Evolutionary conservation across 176 grass and related monocot genomes (phyloP).

Genomic region (Tillandsia fasciculata): DNA sequence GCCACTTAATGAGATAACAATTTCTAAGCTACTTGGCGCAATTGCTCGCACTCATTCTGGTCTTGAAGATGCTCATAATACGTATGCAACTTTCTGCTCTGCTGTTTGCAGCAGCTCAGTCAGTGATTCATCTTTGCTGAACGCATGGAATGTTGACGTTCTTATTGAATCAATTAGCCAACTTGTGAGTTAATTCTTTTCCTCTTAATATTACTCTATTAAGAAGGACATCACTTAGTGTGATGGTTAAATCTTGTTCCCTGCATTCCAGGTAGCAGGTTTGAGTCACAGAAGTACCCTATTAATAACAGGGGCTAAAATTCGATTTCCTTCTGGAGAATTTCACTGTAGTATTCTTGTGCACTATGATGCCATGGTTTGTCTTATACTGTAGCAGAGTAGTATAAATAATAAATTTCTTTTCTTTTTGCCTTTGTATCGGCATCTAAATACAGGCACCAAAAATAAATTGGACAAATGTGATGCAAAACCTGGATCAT

Average conservation of each 20-base stretch:
- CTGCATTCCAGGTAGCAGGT: not conserved
- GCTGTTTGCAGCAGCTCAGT: constrained; percentile 47
- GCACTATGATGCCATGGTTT: constrained; percentile 10
- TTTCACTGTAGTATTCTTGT: not conserved
- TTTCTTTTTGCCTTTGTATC: not conserved
- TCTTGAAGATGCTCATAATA: constrained; percentile 47
- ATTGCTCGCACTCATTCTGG: constrained; percentile 37
- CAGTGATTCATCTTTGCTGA: constrained; percentile 38
- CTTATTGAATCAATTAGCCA: constrained; percentile 84
- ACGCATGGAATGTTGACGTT: constrained; percentile 70
- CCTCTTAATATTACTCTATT: not conserved
- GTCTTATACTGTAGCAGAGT: not conserved
- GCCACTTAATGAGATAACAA: constrained; percentile 55
- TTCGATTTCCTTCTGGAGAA: too few relatives aligned
- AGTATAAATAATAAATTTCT: not conserved
- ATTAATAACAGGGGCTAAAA: too few relatives aligned
- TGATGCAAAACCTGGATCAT: constrained; percentile 90
- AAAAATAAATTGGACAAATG: constrained; percentile 61
- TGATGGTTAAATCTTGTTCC: constrained; percentile 1
- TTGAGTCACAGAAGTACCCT: too few relatives aligned
- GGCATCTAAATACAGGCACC: constrained; percentile 53
- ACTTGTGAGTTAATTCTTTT: constrained; percentile 51
- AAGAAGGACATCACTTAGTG: not conserved
- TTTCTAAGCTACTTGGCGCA: constrained; percentile 73
- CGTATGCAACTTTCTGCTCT: constrained; percentile 58